Evolutionary conservation across 192 early-diverging fungal species (phyloP), one percentile per base, ranked within the genome.

Genomic region (Allomyces macrogynus): DNA sequence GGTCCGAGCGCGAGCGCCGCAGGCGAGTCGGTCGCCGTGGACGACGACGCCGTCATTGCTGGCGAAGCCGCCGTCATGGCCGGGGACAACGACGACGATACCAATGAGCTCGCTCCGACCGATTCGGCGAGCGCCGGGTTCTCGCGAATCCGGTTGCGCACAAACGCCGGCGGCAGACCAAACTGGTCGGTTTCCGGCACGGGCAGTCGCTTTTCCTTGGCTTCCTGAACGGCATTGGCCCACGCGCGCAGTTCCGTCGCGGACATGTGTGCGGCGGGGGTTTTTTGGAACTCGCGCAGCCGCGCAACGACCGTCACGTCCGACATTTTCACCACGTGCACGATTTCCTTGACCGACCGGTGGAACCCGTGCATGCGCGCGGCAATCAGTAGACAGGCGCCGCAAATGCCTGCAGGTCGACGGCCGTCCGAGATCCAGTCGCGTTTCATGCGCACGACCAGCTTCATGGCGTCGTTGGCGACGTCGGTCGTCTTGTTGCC

Each of bases 381-480:
- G 3, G 93, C 87, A 68, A 98, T 87, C 22, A 89, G 78, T 32
- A 98, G 69, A 66, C 88, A 86, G 4, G 91, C 93, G 10, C 91
- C 95, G 75, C 95, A 98, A 25, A 98, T 91, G 61, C 95, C 95
- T 14, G 91, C 81, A 5, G 93, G 93, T 5, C 90, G 81, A 63
- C 95, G 80, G 49, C 95, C 95, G 0, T 80, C 85, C 64, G 82
- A 74, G 64, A 96, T 89, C 92, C 92, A 98, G 76, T 96, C 93
- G 23, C 93, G 81, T 64, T 91, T 86, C 91, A 98, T 92, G 40
- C 95, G 76, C 64, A 84, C 80, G 0, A 89, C 89, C 25, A 98
- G 71, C 0, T 88, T 84, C 10, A 84, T 73, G 2, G 93, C 92
- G 66, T 93, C 89, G 43, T 76, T 67, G 24, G 82, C 81, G 5